Percentiles rank a stretch among this genome's conserved stretches.
Conservation (phyloP, 805 yeast species). For the Candida quercuum region DNA sequence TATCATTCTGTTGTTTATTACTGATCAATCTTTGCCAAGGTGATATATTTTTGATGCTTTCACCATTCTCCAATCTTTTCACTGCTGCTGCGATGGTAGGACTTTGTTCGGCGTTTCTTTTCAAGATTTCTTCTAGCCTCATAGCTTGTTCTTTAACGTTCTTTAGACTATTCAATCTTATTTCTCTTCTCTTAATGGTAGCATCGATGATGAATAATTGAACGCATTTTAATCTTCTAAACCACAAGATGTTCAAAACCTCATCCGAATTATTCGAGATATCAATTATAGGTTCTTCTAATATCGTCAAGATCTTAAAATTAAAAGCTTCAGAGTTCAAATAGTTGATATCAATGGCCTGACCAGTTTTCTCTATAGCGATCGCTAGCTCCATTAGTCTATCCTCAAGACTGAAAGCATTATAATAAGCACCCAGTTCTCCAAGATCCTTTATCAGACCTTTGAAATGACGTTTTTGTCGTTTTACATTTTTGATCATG, state of each 20-base stretch:
- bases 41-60: constrained; percentile 15
- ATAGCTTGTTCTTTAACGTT: constrained; percentile 29
- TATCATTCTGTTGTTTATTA: constrained; percentile 14
- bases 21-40: constrained; percentile 23
- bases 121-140: constrained; percentile 27
- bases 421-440: constrained; percentile 70
- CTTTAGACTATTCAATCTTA: constrained; percentile 25
- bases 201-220: constrained; percentile 40
- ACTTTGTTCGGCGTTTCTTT: constrained; percentile 29
- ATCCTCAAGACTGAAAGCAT: constrained; percentile 52
- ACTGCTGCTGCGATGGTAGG: constrained; percentile 29
- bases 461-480: constrained; percentile 32
- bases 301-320: constrained; percentile 27
- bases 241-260: constrained; percentile 44
- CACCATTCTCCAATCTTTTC: constrained; percentile 24
- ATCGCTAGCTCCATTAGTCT: constrained; percentile 36
- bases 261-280: constrained; percentile 29
- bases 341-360: constrained; percentile 71
- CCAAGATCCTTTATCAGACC: constrained; percentile 62
- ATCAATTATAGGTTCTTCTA: constrained; percentile 35
- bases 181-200: constrained; percentile 31
- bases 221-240: constrained; percentile 49
- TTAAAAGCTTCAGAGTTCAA: constrained; percentile 42
- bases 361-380: constrained; percentile 77
- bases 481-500: constrained; percentile 19